Percentiles rank a stretch among this genome's conserved stretches.
These are phyloP conservation scores for Nitzschia inconspicua DNA, from an alignment of 108 stramenopile genomes.

Conservation along the genomic window DNA sequence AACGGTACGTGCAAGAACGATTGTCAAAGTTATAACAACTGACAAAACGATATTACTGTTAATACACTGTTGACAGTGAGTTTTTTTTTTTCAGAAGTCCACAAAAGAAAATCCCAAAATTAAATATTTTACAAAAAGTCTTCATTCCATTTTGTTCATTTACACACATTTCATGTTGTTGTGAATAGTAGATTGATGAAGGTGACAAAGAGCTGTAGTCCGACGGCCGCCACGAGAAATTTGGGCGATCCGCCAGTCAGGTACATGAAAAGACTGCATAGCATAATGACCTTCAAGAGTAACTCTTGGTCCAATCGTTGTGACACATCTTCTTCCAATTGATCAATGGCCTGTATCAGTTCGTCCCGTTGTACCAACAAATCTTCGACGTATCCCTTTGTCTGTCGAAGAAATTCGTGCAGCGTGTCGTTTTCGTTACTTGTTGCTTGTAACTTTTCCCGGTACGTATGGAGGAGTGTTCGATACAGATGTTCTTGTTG, in stretches of 20 bases:
- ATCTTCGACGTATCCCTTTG: conserved; percentile 15
- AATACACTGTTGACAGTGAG: background rate
- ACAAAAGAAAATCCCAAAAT: background rate
- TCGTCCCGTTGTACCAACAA: conserved; percentile 12
- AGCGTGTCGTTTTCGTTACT: conserved; percentile 5
- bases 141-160: too few relatives aligned
- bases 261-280: conserved; percentile 6
- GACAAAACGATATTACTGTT: too few relatives aligned
- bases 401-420: conserved; percentile 12
- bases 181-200: background rate
- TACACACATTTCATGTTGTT: too few relatives aligned
- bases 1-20: conserved; percentile 1
- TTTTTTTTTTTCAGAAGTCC: background rate
- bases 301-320: conserved; percentile 9
- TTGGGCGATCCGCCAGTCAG: conserved; percentile 9
- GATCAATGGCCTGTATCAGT: background rate
- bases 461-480: conserved; percentile 6
- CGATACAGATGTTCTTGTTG: too few relatives aligned
- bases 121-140: too few relatives aligned
- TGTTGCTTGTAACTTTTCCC: conserved; percentile 10
- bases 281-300: conserved; percentile 17
- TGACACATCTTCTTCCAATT: conserved; percentile 9
- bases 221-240: conserved; percentile 5
- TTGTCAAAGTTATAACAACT: background rate
- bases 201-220: conserved; percentile 1